Evolutionary conservation across 2,329 filamentous ascomycete genomes (phyloP).

Genomic region (Basipetospora chlamydospora): DNA sequence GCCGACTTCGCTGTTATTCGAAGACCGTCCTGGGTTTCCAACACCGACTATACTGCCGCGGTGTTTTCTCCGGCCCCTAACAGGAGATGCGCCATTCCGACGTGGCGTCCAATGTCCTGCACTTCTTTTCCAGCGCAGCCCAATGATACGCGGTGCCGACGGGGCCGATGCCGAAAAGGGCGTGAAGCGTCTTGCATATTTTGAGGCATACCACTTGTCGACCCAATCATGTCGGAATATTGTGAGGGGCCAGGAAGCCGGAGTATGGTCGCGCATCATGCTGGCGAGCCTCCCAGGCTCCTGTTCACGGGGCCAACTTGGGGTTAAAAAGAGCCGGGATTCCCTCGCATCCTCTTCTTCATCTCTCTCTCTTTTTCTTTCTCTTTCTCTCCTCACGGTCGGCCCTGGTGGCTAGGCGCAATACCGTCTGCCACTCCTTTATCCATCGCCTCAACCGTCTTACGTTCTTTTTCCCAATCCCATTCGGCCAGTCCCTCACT

Average conservation of each 20-base stretch:
- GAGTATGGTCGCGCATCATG: background rate
- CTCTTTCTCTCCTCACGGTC: background rate
- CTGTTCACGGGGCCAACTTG: background rate
- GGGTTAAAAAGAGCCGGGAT: background rate
- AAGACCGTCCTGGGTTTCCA: background rate
- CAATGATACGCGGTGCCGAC: no score
- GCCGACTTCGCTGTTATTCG: background rate
- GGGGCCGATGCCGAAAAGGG: background rate
- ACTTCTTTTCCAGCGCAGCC: no score
- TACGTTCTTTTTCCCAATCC: background rate
- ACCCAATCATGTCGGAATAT: no score
- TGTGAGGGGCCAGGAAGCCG: no score
- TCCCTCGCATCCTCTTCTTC: no score
- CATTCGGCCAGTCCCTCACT: background rate
- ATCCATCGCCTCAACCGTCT: background rate
- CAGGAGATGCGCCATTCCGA: no score
- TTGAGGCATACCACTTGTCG: constrained; percentile 6
- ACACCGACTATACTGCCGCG: background rate
- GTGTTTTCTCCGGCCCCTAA: no score
- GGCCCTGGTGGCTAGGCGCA: background rate
- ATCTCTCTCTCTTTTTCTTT: background rate
- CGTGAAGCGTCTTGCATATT: constrained; percentile 8
- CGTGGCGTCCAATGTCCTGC: no score
- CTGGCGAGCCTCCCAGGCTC: background rate
- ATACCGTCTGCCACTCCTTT: background rate